These are phyloP conservation scores for Solanum hybrid DNA, from an alignment of 305 asterid species.

Conservation along the genomic window DNA sequence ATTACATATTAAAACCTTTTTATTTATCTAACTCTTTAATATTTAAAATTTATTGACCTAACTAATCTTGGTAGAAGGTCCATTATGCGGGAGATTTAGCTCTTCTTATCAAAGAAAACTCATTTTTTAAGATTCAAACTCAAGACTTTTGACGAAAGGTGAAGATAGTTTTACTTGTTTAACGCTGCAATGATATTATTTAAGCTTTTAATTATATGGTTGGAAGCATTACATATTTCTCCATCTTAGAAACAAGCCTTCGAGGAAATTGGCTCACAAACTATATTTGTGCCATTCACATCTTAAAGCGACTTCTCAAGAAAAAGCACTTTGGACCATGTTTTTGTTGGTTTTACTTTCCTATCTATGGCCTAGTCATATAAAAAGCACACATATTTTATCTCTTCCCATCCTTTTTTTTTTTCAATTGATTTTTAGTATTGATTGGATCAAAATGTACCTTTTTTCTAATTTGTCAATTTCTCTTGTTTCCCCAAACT, in stretches of 20 bases:
- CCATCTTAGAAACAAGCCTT: background rate
- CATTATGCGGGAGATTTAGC: background rate
- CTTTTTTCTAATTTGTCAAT: background rate
- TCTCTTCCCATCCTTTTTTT: background rate
- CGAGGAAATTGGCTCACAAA: background rate
- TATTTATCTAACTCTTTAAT: background rate
- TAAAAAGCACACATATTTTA: background rate
- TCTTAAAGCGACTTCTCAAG: background rate
- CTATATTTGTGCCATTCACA: background rate
- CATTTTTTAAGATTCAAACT: background rate
- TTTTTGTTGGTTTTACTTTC: background rate
- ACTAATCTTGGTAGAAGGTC: background rate
- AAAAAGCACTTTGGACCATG: background rate
- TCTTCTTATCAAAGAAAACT: background rate
- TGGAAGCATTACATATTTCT: background rate
- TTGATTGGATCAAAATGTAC: background rate
- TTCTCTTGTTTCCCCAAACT: background rate
- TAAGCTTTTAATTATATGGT: background rate
- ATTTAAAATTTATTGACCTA: background rate
- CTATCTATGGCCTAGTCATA: background rate
- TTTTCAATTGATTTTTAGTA: background rate
- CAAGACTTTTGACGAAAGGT: background rate
- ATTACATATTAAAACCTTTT: background rate
- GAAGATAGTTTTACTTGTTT: background rate
- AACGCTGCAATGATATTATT: background rate